Conservation (phyloP, 768 basidiomycete species). For the Pleurotus eryngii region DNA sequence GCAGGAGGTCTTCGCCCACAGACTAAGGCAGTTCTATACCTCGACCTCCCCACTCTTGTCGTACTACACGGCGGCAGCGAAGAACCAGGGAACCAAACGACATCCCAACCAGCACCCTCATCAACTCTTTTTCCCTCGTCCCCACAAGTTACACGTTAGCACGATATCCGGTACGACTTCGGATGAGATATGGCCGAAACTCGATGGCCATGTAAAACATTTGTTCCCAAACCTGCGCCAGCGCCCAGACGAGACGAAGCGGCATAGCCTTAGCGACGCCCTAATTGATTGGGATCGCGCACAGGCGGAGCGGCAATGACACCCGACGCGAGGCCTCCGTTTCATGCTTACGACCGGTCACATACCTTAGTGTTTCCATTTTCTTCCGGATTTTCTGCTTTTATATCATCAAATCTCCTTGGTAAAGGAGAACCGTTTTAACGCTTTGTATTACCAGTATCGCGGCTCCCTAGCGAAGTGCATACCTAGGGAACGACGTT, state of each 20-base stretch:
- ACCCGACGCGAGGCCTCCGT: too few species aligned
- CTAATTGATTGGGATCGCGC: conserved; percentile 26
- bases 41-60: conserved; percentile 79
- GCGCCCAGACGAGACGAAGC: conserved; percentile 41
- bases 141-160: conserved; percentile 47
- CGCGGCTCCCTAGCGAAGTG: conserved; percentile 36
- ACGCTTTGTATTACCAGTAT: too few species aligned
- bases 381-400: too few species aligned
- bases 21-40: conserved; percentile 72
- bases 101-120: conserved; percentile 46
- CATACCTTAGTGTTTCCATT: not conserved
- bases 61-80: conserved; percentile 49
- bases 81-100: conserved; percentile 16
- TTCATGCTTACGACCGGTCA: not conserved
- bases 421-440: too few species aligned
- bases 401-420: too few species aligned
- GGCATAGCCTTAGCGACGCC: conserved; percentile 54
- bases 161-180: conserved; percentile 72
- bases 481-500: conserved; percentile 43
- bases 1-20: conserved; percentile 76
- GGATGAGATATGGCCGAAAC: conserved; percentile 87
- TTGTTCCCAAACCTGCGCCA: conserved; percentile 60
- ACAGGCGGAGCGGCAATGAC: not conserved
- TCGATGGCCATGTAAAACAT: conserved; percentile 58
- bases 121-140: conserved; percentile 43